Conservation (phyloP, 192 early-diverging fungal genomes). For the Coemansia aciculifera region DNA sequence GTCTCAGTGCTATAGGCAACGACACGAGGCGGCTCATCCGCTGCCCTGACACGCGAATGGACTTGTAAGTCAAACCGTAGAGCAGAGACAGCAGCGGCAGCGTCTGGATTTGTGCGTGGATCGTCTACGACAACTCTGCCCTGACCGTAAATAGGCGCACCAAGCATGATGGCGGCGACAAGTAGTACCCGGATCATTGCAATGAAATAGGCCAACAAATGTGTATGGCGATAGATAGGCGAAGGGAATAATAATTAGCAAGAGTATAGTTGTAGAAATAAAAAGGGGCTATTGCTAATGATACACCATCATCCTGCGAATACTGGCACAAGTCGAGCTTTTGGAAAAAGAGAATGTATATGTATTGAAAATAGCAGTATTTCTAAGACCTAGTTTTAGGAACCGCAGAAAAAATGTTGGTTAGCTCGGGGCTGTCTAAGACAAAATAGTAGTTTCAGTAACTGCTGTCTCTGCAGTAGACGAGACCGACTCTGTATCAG, state of each 20-base stretch:
- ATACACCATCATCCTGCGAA: not conserved
- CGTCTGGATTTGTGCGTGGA: not conserved
- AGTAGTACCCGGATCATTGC: slow-evolving; percentile 1
- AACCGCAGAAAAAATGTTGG: not conserved
- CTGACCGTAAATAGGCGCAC: not conserved
- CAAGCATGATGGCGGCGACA: not conserved
- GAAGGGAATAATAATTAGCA: not conserved
- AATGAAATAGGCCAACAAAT: not conserved
- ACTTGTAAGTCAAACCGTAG: not conserved
- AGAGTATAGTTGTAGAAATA: not conserved
- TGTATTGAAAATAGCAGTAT: slow-evolving; percentile 1
- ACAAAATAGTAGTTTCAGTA: not conserved
- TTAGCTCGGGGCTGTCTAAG: not conserved
- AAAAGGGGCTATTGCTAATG: not conserved
- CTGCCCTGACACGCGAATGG: not conserved
- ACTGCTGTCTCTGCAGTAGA: slow-evolving; percentile 6
- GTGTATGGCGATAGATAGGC: not conserved
- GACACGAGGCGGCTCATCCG: not conserved
- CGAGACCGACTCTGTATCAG: not conserved
- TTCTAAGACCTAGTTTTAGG: slow-evolving; percentile 3
- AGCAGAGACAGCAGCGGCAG: not conserved
- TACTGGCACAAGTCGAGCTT: not conserved
- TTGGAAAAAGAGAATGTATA: not conserved
- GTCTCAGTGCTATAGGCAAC: not conserved
- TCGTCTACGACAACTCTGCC: not conserved